Conservation (phyloP, 805 yeast genomes). For the Myxozyma mucilagina region DNA sequence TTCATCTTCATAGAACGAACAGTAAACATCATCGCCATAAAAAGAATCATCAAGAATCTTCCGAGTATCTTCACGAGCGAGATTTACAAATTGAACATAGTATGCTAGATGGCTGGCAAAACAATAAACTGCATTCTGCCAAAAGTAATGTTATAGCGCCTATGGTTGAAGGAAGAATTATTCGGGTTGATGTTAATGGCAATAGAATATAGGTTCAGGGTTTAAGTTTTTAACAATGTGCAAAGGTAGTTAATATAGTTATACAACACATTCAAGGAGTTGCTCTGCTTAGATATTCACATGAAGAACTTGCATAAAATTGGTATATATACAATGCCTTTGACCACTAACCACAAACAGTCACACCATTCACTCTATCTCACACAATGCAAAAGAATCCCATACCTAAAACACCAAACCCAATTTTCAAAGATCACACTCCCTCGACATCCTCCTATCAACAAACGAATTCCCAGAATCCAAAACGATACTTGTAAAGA, state of each 20-base stretch:
- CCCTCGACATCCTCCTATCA: background rate
- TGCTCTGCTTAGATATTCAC: too few relatives aligned
- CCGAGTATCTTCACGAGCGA: conserved; percentile 8
- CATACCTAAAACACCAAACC: conserved; percentile 7
- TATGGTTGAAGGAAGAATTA: conserved; percentile 18
- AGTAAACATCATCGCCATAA: background rate
- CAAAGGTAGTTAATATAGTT: too few relatives aligned
- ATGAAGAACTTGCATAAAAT: too few relatives aligned
- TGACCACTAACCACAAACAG: too few relatives aligned
- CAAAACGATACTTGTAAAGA: background rate
- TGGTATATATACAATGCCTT: too few relatives aligned
- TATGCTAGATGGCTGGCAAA: conserved; percentile 18
- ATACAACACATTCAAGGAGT: too few relatives aligned
- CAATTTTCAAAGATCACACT: background rate
- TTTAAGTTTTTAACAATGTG: background rate
- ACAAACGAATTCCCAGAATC: background rate
- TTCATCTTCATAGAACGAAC: background rate
- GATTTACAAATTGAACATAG: conserved; percentile 15
- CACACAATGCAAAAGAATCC: background rate
- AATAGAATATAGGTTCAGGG: background rate
- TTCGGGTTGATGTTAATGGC: conserved; percentile 8
- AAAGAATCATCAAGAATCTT: background rate
- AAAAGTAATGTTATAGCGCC: conserved; percentile 17
- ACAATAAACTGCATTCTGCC: background rate
- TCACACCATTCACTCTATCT: too few relatives aligned